phyloP scores from a whole-genome alignment of 2,329 filamentous ascomycete species.

The Rutstroemia sp. region DNA sequence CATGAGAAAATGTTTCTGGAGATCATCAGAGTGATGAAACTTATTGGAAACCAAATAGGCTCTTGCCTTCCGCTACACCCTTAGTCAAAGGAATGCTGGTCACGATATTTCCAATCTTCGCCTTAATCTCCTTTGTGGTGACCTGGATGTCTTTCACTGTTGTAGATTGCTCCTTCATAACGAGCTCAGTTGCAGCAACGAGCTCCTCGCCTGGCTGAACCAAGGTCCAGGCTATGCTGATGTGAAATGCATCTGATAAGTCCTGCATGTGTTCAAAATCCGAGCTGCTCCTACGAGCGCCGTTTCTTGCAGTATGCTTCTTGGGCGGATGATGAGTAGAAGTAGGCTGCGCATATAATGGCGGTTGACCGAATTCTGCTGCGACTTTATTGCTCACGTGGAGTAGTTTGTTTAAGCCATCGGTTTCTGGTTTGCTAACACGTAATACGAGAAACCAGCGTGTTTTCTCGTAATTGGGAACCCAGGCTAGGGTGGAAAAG shows the following conservation, averaged over 20 bases:
- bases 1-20: no score
- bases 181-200: constrained; percentile 30
- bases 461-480: constrained; percentile 56
- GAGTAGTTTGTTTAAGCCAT: constrained; percentile 57
- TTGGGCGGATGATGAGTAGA: not conserved
- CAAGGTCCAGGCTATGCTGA: constrained; percentile 84
- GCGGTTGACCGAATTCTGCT: constrained; percentile 54
- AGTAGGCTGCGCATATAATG: constrained; percentile 49
- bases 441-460: constrained; percentile 81
- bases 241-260: constrained; percentile 61
- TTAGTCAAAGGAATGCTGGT: constrained; percentile 38
- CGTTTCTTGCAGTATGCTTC: constrained; percentile 10
- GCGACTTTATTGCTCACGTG: constrained; percentile 58
- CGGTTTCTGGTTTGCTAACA: constrained; percentile 39
- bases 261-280: constrained; percentile 28
- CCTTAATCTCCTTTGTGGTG: constrained; percentile 55
- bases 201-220: constrained; percentile 41
- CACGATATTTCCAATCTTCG: constrained; percentile 67
- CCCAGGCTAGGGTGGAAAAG: constrained; percentile 49
- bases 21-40: not conserved
- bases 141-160: constrained; percentile 36
- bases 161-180: constrained; percentile 2
- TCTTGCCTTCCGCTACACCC: constrained; percentile 13
- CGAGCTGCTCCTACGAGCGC: not conserved
- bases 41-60: constrained; percentile 21